Evolutionary conservation across 1,284 basidiomycete species (phyloP), one percentile per base, ranked within the genome.

Genomic region (Cronartium quercuum): DNA sequence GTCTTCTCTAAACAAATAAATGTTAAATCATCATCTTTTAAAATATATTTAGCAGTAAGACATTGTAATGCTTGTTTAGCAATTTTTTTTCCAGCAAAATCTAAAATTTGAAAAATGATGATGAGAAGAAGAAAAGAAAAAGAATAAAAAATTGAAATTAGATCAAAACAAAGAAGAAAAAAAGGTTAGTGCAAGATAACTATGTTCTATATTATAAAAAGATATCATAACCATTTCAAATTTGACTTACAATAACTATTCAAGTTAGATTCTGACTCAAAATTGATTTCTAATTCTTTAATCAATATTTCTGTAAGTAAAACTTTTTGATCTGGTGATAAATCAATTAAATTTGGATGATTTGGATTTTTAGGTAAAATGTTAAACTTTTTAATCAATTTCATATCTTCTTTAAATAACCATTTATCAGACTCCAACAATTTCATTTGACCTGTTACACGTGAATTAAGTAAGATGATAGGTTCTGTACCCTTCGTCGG

Each of bases 71-170:
- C 65, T 40, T 74, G 70, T 44, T 75, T 76, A 18, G 70, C 76
- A n/a, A 76, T 58, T n/a, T 74, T 68, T 51, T 76, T 76, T 40
- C 76, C 76, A n/a, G 71, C 38, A 57, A 76, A 76, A 65, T 76
- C 68, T 70, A 40, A 13, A 6, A 18, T 35, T n/a, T 5, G 18
- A 51, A 29, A 29, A 2, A 29, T n/a, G n/a, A n/a, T n/a, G n/a
- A n/a, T n/a, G n/a, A 24, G 2, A 47, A 47, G 44, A n/a, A 47
- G 1, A 1, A 47, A 47, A 1, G 44, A 47, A 47, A 47, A 47
- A n/a, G 13, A 13, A 13, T 47, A 47, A 47, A 47, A 47, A 47
- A n/a, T n/a, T 13, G 13, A 47, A 47, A 13, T n/a, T 47, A 47
- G 2, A 47, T n/a, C 29, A 29, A 29, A 29, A 1, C 2, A 2